Evolutionary conservation across 495 filamentous ascomycete species (phyloP), one percentile per base, ranked within the genome.

Genomic region (Xylaria telfairii): DNA sequence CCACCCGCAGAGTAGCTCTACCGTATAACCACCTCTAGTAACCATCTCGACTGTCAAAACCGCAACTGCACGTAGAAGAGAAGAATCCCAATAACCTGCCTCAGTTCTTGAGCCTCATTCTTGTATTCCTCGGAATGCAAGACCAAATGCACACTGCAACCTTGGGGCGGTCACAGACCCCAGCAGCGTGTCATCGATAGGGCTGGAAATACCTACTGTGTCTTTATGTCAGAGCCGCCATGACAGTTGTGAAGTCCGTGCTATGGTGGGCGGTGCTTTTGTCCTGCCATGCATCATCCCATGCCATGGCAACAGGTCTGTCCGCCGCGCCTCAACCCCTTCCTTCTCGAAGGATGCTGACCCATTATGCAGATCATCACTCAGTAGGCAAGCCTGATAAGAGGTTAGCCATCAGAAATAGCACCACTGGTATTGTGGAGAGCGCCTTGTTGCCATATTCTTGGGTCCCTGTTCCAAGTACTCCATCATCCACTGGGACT

Each of bases 251-350:
- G 37, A 57, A 10, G 15, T 26, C 21, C 19, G 17, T 39, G 53
- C 30, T 59, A 24, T 68, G 53, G 65, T 68, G 53, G 51, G 65
- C 53, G 53, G 65, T 68, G 53, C 26, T 68, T 47, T 34, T 68
- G 37, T 68, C 21, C 13, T 68, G 37, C 39, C 24, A 37, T 60
- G 49, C 65, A 67, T 56, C 32, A 26, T 47, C 39, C 39, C 37
- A 60, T 34, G 65, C 37, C 60, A 46, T 0, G 42, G 53, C 53
- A 49, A 24, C 15, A 68, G 51, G 53, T 60, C 51, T 32, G 21
- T 62, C 59, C 21, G 51, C 53, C 15, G 46, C 65, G 65, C 53
- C 65, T 68, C 51, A 47, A 44, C 47, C 26, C 28, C 15, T 68
- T 60, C 53, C 51, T 68, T 60, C 32, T 57, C 4, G 53, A 60